These are phyloP conservation scores for Penicillium nucicola DNA, from an alignment of 495 filamentous ascomycete species.

Conservation along the genomic window DNA sequence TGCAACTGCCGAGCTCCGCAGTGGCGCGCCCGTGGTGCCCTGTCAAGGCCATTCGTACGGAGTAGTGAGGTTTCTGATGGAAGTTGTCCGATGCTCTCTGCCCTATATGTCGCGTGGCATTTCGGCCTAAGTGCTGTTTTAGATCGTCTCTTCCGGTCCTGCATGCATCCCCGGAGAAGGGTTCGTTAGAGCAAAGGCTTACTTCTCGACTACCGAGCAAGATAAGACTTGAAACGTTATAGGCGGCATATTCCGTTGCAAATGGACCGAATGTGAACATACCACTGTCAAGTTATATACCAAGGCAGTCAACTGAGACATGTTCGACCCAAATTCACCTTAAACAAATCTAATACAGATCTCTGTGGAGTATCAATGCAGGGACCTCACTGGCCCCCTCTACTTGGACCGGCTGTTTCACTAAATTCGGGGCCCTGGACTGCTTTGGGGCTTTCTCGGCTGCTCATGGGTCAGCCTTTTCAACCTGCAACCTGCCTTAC, in stretches of 20 bases:
- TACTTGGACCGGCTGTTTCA: slow-evolving; percentile 29
- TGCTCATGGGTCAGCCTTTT: slow-evolving; percentile 12
- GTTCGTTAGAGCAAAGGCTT: not conserved
- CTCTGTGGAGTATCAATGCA: slow-evolving; percentile 16
- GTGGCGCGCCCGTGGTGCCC: not conserved
- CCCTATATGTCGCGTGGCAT: not conserved
- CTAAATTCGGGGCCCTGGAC: slow-evolving; percentile 38
- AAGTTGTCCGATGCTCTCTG: not conserved
- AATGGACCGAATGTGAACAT: no score
- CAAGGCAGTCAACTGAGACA: no score
- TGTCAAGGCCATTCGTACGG: not conserved
- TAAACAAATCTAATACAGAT: not conserved
- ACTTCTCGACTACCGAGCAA: not conserved
- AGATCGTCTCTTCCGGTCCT: not conserved
- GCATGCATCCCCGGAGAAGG: not conserved
- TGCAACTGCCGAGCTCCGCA: slow-evolving; percentile 11
- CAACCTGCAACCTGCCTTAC: slow-evolving; percentile 32
- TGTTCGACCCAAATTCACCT: not conserved
- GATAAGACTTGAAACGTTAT: not conserved
- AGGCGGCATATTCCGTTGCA: no score
- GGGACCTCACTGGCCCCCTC: slow-evolving; percentile 19
- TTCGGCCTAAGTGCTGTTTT: slow-evolving; percentile 3
- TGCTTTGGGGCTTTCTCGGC: slow-evolving; percentile 18
- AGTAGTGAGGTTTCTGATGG: not conserved
- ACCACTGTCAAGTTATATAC: no score